phyloP scores from a whole-genome alignment of 495 filamentous ascomycete genomes.

The Lophiostoma macrostomum region DNA sequence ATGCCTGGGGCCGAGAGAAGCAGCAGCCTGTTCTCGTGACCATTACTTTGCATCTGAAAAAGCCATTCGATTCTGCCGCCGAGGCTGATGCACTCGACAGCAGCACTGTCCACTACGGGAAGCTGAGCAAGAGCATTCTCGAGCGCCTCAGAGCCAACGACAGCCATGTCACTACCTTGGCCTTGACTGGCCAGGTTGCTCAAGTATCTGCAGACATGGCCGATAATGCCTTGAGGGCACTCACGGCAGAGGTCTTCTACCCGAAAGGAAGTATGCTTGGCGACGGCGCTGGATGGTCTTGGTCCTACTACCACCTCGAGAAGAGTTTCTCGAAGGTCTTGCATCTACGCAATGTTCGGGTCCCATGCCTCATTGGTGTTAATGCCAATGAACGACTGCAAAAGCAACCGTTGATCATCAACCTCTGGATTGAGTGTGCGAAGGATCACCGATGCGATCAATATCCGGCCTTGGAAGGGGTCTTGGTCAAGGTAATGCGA shows the following conservation, averaged over 20 bases:
- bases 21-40: slow-evolving; percentile 56
- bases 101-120: slow-evolving; percentile 62
- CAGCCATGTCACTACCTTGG: no score
- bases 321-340: slow-evolving; percentile 26
- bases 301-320: neutral
- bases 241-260: slow-evolving; percentile 27
- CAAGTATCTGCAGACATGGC: no score
- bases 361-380: slow-evolving; percentile 60
- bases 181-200: no score
- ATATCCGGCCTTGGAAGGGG: slow-evolving; percentile 48
- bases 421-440: slow-evolving; percentile 52
- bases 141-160: no score
- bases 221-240: slow-evolving; percentile 2
- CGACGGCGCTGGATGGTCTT: slow-evolving; percentile 27
- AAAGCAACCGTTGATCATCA: slow-evolving; percentile 58
- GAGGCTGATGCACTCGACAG: slow-evolving; percentile 47
- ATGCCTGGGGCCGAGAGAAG: slow-evolving; percentile 57
- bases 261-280: slow-evolving; percentile 41
- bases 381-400: slow-evolving; percentile 55
- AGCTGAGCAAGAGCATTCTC: slow-evolving; percentile 53
- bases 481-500: slow-evolving; percentile 50
- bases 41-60: slow-evolving; percentile 46
- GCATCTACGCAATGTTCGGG: slow-evolving; percentile 45
- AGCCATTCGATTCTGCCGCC: slow-evolving; percentile 49
- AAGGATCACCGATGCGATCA: slow-evolving; percentile 39